Conservation (phyloP, 768 basidiomycete species). For the Trichaptum fuscoviolaceum region DNA sequence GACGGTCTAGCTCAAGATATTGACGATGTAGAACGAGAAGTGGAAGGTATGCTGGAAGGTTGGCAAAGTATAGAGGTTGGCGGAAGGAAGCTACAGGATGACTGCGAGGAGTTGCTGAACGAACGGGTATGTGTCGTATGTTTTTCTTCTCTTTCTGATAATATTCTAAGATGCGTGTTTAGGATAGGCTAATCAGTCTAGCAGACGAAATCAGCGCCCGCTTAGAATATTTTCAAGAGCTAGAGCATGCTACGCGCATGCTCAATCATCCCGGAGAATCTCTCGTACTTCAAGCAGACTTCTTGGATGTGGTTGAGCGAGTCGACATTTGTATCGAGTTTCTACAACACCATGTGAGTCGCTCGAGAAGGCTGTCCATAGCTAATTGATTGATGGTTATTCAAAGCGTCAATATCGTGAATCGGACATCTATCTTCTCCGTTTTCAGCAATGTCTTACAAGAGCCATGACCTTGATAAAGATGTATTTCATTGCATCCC, state of each 20-base stretch:
- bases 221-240: constrained; percentile 90
- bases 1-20: constrained; percentile 69
- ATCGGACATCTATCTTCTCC: constrained; percentile 89
- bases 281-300: constrained; percentile 85
- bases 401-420: constrained; percentile 83
- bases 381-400: not conserved
- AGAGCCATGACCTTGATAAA: constrained; percentile 97
- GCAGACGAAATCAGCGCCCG: constrained; percentile 80
- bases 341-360: constrained; percentile 75
- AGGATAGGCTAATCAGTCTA: constrained; percentile 74
- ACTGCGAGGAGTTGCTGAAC: constrained; percentile 83
- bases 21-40: constrained; percentile 65
- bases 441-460: constrained; percentile 98
- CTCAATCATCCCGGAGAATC: constrained; percentile 92
- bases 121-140: constrained; percentile 62
- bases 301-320: constrained; percentile 93
- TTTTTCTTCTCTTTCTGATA: not conserved
- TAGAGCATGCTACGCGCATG: constrained; percentile 90
- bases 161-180: constrained; percentile 7
- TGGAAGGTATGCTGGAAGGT: constrained; percentile 76
- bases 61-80: constrained; percentile 90
- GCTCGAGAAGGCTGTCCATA: not conserved
- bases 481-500: constrained; percentile 89
- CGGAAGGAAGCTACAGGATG: constrained; percentile 85
- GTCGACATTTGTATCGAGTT: constrained; percentile 94